A percentile compares a stretch with the other conserved stretches of the same genome.
Conservation (phyloP, 352 stramenopile species). For the Globisporangium recalcitrans region DNA sequence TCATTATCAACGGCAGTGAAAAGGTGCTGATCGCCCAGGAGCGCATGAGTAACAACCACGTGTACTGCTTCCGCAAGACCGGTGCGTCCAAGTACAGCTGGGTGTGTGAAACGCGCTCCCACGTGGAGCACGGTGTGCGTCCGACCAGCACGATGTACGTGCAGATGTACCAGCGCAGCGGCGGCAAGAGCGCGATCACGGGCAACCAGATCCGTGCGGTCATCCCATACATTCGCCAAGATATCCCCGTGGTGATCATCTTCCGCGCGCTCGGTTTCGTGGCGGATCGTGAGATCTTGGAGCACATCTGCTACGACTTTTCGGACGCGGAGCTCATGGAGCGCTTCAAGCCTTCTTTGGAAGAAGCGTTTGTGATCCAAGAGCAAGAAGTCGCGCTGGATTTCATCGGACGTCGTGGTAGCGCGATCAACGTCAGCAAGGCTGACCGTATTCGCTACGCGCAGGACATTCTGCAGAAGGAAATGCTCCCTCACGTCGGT, state of each 20-base stretch:
- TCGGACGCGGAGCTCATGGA: constrained; percentile 99
- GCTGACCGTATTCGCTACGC: constrained; percentile 98
- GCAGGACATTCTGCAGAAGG: constrained; percentile 98
- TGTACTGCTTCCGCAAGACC: constrained; percentile 99
- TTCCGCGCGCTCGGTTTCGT: constrained; percentile 96
- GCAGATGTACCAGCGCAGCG: constrained; percentile 98
- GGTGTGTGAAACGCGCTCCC: constrained; percentile 96
- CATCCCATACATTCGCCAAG: constrained; percentile 97
- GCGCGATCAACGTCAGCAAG: constrained; percentile 94
- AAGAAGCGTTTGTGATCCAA: constrained; percentile 99
- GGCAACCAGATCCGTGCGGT: constrained; percentile 98
- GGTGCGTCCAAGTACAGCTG: constrained; percentile 94
- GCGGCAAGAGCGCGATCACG: constrained; percentile 91
- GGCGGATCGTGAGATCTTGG: constrained; percentile 97
- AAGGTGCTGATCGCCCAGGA: constrained; percentile 99
- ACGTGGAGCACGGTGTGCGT: constrained; percentile 94
- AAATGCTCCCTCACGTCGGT: constrained; percentile 98
- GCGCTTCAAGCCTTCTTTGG: constrained; percentile 96
- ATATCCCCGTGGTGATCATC: constrained; percentile 99
- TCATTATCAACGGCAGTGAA: constrained; percentile 97
- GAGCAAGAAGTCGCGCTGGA: constrained; percentile 97
- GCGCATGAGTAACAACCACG: constrained; percentile 99
- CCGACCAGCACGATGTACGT: constrained; percentile 98
- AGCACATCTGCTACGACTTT: constrained; percentile 99
- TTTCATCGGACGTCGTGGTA: constrained; percentile 97